These are phyloP conservation scores for Arthrinium puccinioides DNA, from an alignment of 2,329 filamentous ascomycete genomes.

Conservation along the genomic window DNA sequence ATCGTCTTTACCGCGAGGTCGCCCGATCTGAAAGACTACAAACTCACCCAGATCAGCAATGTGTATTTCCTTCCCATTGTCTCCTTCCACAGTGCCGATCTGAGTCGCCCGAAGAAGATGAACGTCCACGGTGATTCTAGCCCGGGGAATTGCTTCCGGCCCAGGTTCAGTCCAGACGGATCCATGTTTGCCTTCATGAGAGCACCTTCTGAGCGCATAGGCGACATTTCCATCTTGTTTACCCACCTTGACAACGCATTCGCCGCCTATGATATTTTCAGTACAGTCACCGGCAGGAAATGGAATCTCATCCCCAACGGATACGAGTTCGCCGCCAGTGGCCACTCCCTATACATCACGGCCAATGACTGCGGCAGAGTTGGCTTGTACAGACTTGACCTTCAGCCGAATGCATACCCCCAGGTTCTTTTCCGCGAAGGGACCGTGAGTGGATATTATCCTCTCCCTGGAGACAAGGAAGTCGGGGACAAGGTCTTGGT, in stretches of 20 bases:
- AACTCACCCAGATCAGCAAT: conserved; percentile 9
- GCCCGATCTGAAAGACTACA: conserved; percentile 8
- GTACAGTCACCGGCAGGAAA: conserved; percentile 15
- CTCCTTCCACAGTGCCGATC: conserved; percentile 19
- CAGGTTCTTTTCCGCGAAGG: conserved; percentile 16
- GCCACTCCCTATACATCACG: conserved; percentile 24
- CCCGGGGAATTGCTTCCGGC: conserved; percentile 12
- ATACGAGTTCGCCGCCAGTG: conserved; percentile 27
- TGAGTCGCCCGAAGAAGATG: conserved; percentile 16
- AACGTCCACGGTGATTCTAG: conserved; percentile 7
- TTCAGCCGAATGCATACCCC: conserved; percentile 20
- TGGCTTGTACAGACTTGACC: conserved; percentile 24
- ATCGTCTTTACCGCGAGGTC: conserved; percentile 25
- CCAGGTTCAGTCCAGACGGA: conserved; percentile 30
- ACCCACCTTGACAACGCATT: conserved; percentile 18
- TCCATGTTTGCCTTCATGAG: conserved; percentile 27
- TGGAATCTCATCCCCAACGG: conserved; percentile 20
- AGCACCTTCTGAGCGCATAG: conserved; percentile 11
- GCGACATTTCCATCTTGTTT: conserved; percentile 22
- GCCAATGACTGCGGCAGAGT: conserved; percentile 26
- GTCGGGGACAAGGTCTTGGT: conserved; percentile 25
- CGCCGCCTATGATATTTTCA: conserved; percentile 20
- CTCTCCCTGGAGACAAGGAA: conserved; percentile 15
- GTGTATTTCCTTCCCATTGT: conserved; percentile 26
- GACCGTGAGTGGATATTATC: conserved; percentile 19